Conservation (phyloP, 345 rosid genomes). For the Passiflora organensis region DNA sequence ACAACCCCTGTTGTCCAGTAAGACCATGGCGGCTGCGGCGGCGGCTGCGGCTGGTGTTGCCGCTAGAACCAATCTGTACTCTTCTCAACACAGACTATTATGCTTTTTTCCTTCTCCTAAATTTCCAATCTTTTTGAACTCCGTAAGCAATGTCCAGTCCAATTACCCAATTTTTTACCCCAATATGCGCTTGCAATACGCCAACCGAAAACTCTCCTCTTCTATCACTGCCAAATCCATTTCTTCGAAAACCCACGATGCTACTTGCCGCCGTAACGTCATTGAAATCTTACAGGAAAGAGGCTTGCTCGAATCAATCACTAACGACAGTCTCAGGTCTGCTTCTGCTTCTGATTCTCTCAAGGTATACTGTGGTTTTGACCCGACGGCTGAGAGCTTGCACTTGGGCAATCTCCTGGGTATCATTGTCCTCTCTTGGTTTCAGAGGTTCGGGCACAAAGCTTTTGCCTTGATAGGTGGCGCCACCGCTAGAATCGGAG, state of each 20-base stretch:
- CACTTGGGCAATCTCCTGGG: slow-evolving; percentile 92
- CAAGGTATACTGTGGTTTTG: slow-evolving; percentile 87
- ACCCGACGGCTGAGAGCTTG: slow-evolving; percentile 90
- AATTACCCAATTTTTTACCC: slow-evolving; percentile 18
- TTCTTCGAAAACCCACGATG: slow-evolving; percentile 17
- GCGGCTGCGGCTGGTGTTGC: slow-evolving; percentile 9
- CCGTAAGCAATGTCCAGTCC: slow-evolving; percentile 13
- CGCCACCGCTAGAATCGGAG: slow-evolving; percentile 88
- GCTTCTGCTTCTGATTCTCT: slow-evolving; percentile 41
- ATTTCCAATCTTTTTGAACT: slow-evolving; percentile 12
- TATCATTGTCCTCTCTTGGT: slow-evolving; percentile 92
- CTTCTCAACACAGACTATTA: slow-evolving; percentile 28
- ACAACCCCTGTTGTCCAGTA: too few species aligned
- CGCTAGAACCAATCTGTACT: slow-evolving; percentile 33
- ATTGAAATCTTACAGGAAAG: slow-evolving; percentile 70
- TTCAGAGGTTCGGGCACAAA: slow-evolving; percentile 79
- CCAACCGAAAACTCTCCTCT: slow-evolving; percentile 17
- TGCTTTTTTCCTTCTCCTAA: slow-evolving; percentile 22
- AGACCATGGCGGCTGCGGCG: not conserved
- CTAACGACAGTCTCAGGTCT: slow-evolving; percentile 72
- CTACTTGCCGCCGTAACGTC: slow-evolving; percentile 40
- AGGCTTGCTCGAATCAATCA: slow-evolving; percentile 74
- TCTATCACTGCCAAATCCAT: slow-evolving; percentile 18
- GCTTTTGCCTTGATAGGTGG: slow-evolving; percentile 90
- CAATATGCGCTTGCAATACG: slow-evolving; percentile 24